These are phyloP conservation scores for Epichloe gansuensis DNA, from an alignment of 2,329 filamentous ascomycete genomes.

Conservation along the genomic window DNA sequence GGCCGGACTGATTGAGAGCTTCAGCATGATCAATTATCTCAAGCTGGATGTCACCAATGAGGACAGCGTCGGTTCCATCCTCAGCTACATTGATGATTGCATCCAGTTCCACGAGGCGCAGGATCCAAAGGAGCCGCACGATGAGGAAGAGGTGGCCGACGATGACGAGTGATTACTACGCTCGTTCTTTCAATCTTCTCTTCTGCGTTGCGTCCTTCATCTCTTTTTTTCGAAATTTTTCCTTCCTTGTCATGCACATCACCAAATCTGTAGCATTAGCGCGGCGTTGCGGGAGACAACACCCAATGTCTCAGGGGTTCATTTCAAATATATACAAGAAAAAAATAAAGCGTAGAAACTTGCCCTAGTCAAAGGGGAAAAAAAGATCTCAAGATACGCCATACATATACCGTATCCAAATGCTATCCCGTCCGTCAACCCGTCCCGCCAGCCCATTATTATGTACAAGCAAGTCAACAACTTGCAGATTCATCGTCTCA, in stretches of 20 bases:
- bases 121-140: constrained; percentile 72
- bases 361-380: neutral
- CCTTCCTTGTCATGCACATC: neutral
- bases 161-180: constrained; percentile 21
- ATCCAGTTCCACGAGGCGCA: constrained; percentile 91
- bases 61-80: constrained; percentile 71
- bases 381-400: neutral
- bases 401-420: too few species aligned
- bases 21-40: constrained; percentile 94
- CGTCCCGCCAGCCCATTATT: too few species aligned
- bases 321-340: neutral
- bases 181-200: neutral
- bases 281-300: constrained; percentile 1
- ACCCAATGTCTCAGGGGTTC: neutral
- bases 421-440: too few species aligned
- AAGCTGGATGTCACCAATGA: constrained; percentile 84
- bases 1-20: constrained; percentile 85
- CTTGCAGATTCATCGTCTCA: too few species aligned
- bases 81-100: constrained; percentile 89
- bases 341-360: neutral
- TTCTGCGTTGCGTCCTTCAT: neutral
- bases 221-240: neutral
- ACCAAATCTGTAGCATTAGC: constrained; percentile 4
- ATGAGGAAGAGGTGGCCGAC: constrained; percentile 36
- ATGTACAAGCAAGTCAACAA: too few species aligned